Percentiles rank a stretch among this genome's conserved stretches.
phyloP scores from a whole-genome alignment of 768 basidiomycete genomes.

The Mycena capillaripes region DNA sequence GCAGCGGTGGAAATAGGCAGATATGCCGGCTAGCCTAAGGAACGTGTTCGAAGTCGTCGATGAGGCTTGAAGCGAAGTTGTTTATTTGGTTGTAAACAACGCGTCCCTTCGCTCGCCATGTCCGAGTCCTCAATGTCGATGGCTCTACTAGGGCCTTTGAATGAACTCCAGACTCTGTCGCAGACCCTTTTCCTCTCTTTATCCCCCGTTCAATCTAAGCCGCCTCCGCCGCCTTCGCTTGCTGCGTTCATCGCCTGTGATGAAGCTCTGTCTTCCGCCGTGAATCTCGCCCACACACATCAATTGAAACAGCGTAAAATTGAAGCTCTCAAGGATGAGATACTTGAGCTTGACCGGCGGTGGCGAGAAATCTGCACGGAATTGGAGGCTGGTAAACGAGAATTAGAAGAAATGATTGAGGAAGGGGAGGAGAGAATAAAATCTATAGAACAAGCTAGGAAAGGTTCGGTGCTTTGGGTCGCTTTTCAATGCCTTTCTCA shows the following conservation, averaged over 20 bases:
- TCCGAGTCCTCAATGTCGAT: constrained; percentile 67
- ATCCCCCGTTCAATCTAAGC: constrained; percentile 74
- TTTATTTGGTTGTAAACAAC: constrained; percentile 17
- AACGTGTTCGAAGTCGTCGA: too few species aligned
- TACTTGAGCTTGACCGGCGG: constrained; percentile 73
- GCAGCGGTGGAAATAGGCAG: background rate
- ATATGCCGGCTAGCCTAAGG: too few species aligned
- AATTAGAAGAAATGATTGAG: constrained; percentile 76
- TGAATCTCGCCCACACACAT: constrained; percentile 76
- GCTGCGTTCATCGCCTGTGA: constrained; percentile 75
- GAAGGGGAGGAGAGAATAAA: constrained; percentile 83
- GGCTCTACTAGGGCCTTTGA: constrained; percentile 72
- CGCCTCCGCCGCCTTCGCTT: constrained; percentile 72
- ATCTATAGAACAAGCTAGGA: constrained; percentile 79
- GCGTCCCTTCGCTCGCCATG: constrained; percentile 20
- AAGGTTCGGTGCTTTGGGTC: constrained; percentile 57
- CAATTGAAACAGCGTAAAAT: constrained; percentile 84
- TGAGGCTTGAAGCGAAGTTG: background rate
- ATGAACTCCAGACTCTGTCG: constrained; percentile 72
- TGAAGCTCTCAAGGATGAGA: constrained; percentile 78
- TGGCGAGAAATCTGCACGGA: constrained; percentile 80
- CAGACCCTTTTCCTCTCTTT: constrained; percentile 81
- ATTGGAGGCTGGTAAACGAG: constrained; percentile 75
- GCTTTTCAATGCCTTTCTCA: background rate
- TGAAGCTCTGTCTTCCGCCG: constrained; percentile 71